phyloP scores from a whole-genome alignment of 352 stramenopile genomes.

The Phytophthora quininea region DNA sequence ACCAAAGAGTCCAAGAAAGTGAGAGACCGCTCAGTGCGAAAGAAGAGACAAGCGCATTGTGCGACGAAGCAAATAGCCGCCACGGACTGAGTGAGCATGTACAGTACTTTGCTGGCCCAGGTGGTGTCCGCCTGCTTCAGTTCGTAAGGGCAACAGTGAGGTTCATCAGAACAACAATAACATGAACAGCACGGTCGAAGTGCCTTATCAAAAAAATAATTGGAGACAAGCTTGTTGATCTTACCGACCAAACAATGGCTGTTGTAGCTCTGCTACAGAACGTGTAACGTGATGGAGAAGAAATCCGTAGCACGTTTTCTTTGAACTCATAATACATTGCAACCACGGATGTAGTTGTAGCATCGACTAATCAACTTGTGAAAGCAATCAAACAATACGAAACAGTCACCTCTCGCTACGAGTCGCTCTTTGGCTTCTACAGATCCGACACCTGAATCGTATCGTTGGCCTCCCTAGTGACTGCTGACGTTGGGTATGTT shows the following conservation, averaged over 20 bases:
- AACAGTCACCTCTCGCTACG: background rate
- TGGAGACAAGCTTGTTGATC: background rate
- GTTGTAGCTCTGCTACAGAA: no score
- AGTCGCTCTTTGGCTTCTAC: background rate
- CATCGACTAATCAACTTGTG: no score
- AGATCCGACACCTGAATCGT: slow-evolving; percentile 26
- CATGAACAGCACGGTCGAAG: slow-evolving; percentile 26
- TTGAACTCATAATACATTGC: no score
- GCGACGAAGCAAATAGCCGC: slow-evolving; percentile 5
- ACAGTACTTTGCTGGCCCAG: slow-evolving; percentile 16
- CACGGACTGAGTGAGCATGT: slow-evolving; percentile 15
- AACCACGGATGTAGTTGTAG: no score
- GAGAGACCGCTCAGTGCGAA: slow-evolving; percentile 11
- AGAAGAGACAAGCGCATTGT: slow-evolving; percentile 5
- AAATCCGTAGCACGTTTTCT: no score
- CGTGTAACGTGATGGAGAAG: no score
- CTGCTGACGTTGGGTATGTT: background rate
- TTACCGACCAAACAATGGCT: no score
- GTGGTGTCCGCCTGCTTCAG: slow-evolving; percentile 5
- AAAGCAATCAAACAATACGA: background rate
- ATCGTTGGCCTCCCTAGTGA: slow-evolving; percentile 19
- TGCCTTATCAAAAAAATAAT: slow-evolving; percentile 19
- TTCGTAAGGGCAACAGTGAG: slow-evolving; percentile 10
- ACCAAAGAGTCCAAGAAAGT: slow-evolving; percentile 13
- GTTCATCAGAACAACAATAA: slow-evolving; percentile 13